Evolutionary conservation across 2,329 filamentous ascomycete genomes (phyloP), one percentile per base, ranked within the genome.

Genomic region (Monosporascus sp.): DNA sequence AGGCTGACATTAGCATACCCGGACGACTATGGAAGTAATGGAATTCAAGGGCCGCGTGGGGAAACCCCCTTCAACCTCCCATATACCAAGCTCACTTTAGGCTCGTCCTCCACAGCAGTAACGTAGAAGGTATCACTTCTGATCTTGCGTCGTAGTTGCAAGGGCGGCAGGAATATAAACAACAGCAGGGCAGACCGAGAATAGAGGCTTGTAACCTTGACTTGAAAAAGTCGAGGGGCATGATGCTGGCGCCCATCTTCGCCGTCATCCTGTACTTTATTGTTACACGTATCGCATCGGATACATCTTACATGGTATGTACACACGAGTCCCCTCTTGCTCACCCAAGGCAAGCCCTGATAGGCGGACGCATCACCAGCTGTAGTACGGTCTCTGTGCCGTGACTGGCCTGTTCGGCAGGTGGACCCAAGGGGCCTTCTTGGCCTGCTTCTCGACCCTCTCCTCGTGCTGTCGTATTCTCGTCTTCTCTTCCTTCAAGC

Each of bases 401-500:
- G 87, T 86, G 52, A 99, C 79, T 7, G 88, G 89, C 57, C 92
- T 84, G 70, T 97, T 90, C 7, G 93, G 93, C 50, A 97, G 75
- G 63, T 92, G 90, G 14, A 88, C 82, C 93, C 93, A 97, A 17
- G 93, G 84, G 58, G 89, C 89, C 56, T 85, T 81, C 65, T 85
- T 85, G 51, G 81, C 78, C 69, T 88, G 80, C 76, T 90, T 93
- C 61, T 85, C 85, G 67, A 90, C 80, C 54, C 86, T 83, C 66
- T 97, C 91, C 53, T 89, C 78, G 65, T 87, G 83, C 67, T 91
- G 81, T 56, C 94, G 83, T 65, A 97, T 85, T 51, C 91, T 80
- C 6, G 94, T 96, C 71, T 88, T 88, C 71, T 97, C 92, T 69
- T 99, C 94, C 75, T 97, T 99, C 67, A 99, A 76, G 15, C 96